phyloP scores from a whole-genome alignment of 768 basidiomycete species.

The Trametes cinnabarina region DNA sequence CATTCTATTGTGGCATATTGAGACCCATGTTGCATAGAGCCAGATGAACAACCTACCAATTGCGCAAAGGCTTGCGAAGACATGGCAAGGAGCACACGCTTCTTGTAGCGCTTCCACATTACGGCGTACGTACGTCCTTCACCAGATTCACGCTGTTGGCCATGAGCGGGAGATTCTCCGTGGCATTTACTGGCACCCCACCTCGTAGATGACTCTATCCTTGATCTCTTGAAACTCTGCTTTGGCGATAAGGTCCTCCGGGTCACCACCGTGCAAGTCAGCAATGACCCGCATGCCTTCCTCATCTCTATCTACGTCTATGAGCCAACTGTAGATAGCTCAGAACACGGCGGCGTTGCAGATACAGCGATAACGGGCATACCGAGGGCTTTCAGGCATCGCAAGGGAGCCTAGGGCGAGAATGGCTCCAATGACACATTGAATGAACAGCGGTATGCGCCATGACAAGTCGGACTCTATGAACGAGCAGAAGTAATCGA shows the following conservation, averaged over 20 bases:
- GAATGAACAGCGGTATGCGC: conserved; percentile 86
- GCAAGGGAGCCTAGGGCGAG: conserved; percentile 76
- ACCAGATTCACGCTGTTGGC: conserved; percentile 62
- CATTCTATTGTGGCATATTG: conserved; percentile 55
- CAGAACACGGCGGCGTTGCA: neutral
- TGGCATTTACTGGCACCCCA: conserved; percentile 26
- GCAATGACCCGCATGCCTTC: conserved; percentile 86
- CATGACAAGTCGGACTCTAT: conserved; percentile 85
- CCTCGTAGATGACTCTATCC: conserved; percentile 70
- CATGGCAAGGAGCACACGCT: conserved; percentile 89
- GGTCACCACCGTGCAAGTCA: conserved; percentile 83
- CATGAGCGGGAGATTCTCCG: neutral
- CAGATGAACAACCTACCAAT: conserved; percentile 53
- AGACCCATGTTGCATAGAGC: neutral
- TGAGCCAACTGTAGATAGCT: conserved; percentile 64
- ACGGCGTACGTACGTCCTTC: conserved; percentile 72
- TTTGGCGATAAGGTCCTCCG: conserved; percentile 60
- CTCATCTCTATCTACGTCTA: conserved; percentile 80
- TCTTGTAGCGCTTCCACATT: conserved; percentile 88
- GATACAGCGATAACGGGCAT: conserved; percentile 14
- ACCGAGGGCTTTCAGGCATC: conserved; percentile 91
- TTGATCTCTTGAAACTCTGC: conserved; percentile 92
- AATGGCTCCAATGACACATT: conserved; percentile 82
- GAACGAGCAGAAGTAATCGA: conserved; percentile 91
- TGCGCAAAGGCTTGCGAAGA: conserved; percentile 95